Base-by-base conservation (phyloP, 2,329 filamentous ascomycete species). In the Clonostachys rosea region DNA sequence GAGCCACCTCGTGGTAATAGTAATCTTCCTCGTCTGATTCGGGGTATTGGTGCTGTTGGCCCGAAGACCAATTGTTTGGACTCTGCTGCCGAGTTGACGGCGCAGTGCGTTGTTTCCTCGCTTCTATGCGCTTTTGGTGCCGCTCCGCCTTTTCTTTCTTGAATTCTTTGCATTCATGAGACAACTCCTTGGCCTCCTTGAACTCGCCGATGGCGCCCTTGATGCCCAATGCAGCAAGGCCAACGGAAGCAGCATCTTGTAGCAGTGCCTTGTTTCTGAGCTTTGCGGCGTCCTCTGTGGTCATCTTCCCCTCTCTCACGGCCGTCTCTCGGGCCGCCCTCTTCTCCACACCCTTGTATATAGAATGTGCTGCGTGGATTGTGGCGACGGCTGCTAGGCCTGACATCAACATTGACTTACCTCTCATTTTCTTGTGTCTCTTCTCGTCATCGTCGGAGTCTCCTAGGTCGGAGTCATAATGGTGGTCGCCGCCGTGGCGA, bases 311-410 rank as follows among this genome's bases (percentile, higher is more conserved):
- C 54, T 81, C 70, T 41, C 64, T 68, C 46, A 82, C 76, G 40
- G 78, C 78, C 57, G 69, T 75, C 49, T 76, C 71, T 49, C 78
- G 70, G 51, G 66, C 64, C 39, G 74, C 70, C 49, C 77, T 71
- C 65, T 78, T 78, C 60, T 79, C 75, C 74, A 81, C 72, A 62
- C 76, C 81, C 56, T 74, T 66, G 59, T 81, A 82, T 57, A 82
- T 74, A 53, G 68, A 77, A 58, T 82, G 73, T 54, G 75, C 77
- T 54, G 79, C 79, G 61, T 82, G 78, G 55, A 83, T 79, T 54
- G 77, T 81, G 58, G 79, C 78, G 52, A 81, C 75, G 45, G 75
- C 70, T 46, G 79, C 79, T 48, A 82, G 65, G 42, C 76, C 78
- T 8, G 76, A 74, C 46, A 75, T 81, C 48, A 83, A 53, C 50